Evolutionary conservation across 805 yeast genomes (phyloP).

Genomic region (Yarrowia keelungensis): DNA sequence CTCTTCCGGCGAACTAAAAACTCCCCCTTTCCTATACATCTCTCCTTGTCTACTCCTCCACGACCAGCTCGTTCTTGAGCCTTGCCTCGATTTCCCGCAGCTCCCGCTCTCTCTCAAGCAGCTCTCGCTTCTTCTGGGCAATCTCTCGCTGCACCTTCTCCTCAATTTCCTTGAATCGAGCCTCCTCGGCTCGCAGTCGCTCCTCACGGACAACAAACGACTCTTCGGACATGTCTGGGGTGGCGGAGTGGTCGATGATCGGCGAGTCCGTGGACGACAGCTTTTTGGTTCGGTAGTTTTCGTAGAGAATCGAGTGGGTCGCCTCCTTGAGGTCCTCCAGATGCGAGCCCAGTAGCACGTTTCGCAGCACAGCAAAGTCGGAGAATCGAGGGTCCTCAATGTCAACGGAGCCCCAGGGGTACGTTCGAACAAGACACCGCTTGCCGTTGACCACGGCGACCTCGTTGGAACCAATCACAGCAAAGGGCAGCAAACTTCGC

Average conservation of each 20-base stretch:
- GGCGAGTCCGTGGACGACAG: slow-evolving; percentile 53
- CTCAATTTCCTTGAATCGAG: slow-evolving; percentile 51
- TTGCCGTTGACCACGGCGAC: slow-evolving; percentile 14
- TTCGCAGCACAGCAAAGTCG: slow-evolving; percentile 55
- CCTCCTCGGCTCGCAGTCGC: slow-evolving; percentile 52
- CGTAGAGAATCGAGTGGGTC: slow-evolving; percentile 77
- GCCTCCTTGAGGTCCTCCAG: slow-evolving; percentile 80
- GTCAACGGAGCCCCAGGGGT: slow-evolving; percentile 67
- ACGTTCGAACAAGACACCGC: slow-evolving; percentile 53
- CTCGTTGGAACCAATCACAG: slow-evolving; percentile 54
- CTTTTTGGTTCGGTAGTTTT: slow-evolving; percentile 78
- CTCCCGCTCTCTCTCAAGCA: slow-evolving; percentile 52
- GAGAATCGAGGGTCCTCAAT: slow-evolving; percentile 49
- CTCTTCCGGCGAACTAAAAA: slow-evolving; percentile 18
- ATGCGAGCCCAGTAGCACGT: slow-evolving; percentile 76
- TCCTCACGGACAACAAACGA: slow-evolving; percentile 52
- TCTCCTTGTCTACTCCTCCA: slow-evolving; percentile 3
- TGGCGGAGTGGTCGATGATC: slow-evolving; percentile 43
- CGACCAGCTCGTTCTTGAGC: slow-evolving; percentile 40
- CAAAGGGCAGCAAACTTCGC: slow-evolving; percentile 63
- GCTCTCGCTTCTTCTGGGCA: slow-evolving; percentile 50
- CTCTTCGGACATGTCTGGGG: slow-evolving; percentile 52
- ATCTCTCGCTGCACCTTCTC: slow-evolving; percentile 51
- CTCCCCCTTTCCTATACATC: background rate
- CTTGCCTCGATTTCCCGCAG: slow-evolving; percentile 52